A percentile compares a stretch with the other conserved stretches of the same genome.
Evolutionary conservation across 2,329 filamentous ascomycete species (phyloP).

Genomic region (Aspergillus sp.): DNA sequence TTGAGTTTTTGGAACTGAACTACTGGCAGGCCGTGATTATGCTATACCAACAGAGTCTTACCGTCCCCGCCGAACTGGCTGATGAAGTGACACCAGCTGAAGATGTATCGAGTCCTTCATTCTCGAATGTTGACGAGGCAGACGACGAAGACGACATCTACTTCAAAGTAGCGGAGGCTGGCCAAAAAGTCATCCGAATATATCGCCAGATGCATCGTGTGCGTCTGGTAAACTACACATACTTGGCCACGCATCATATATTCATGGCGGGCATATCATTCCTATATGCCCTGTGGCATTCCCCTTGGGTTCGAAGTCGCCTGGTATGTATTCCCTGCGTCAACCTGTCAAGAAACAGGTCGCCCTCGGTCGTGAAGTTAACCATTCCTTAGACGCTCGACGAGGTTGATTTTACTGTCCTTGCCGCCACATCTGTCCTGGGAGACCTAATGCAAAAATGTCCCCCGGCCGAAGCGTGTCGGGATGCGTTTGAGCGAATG

Average conservation of each 20-base stretch:
- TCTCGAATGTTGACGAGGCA: slow-evolving; percentile 43
- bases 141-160: slow-evolving; percentile 87
- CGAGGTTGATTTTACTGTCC: slow-evolving; percentile 94
- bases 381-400: slow-evolving; percentile 64
- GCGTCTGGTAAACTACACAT: slow-evolving; percentile 92
- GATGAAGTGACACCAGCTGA: slow-evolving; percentile 65
- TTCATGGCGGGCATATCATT: slow-evolving; percentile 97
- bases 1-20: slow-evolving; percentile 88
- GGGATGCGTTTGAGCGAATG: slow-evolving; percentile 92
- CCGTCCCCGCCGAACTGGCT: slow-evolving; percentile 80
- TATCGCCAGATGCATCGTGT: slow-evolving; percentile 87
- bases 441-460: slow-evolving; percentile 91
- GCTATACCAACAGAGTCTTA: slow-evolving; percentile 87
- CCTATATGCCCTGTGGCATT: slow-evolving; percentile 96
- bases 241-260: slow-evolving; percentile 89
- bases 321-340: slow-evolving; percentile 58
- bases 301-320: slow-evolving; percentile 77
- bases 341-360: neutral
- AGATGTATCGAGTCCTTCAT: slow-evolving; percentile 56
- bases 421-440: slow-evolving; percentile 89
- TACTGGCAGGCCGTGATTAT: slow-evolving; percentile 98
- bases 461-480: slow-evolving; percentile 88
- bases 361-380: neutral
- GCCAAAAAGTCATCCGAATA: slow-evolving; percentile 84
- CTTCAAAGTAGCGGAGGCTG: slow-evolving; percentile 90